These are phyloP conservation scores for Fagopyrum esculentum DNA, from an alignment of 148 eudicot genomes.

Conservation along the genomic window DNA sequence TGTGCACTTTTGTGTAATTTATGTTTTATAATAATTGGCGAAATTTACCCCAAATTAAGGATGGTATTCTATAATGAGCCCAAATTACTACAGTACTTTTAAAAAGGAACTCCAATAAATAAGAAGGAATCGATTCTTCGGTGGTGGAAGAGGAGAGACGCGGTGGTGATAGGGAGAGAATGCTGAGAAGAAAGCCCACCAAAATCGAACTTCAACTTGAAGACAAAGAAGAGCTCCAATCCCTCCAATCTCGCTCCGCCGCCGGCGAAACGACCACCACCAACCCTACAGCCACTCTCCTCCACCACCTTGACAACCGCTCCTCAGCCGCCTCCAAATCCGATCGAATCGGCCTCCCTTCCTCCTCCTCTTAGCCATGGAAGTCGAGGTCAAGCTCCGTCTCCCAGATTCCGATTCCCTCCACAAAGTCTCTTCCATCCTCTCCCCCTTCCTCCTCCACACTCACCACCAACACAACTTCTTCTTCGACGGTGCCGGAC, in stretches of 20 bases:
- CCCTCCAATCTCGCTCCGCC: constrained; percentile 48
- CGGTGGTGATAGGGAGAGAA: constrained; percentile 16
- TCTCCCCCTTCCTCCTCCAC: constrained; percentile 36
- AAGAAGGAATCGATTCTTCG: not conserved
- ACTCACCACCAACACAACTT: constrained; percentile 70
- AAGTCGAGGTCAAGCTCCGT: constrained; percentile 77
- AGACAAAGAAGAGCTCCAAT: constrained; percentile 78
- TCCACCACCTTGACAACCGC: constrained; percentile 61
- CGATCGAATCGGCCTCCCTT: constrained; percentile 52
- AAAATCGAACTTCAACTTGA: constrained; percentile 67
- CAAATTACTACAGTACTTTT: not conserved
- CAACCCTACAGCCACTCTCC: constrained; percentile 41
- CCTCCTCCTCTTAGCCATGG: constrained; percentile 41
- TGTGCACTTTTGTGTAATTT: too few species aligned
- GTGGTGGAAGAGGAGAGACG: not conserved
- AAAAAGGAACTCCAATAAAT: not conserved
- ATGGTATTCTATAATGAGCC: too few species aligned
- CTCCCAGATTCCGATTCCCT: constrained; percentile 41
- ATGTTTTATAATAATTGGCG: too few species aligned
- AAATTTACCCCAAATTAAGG: too few species aligned
- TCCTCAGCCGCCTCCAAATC: constrained; percentile 42
- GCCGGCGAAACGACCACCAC: constrained; percentile 17
- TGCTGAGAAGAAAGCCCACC: constrained; percentile 73
- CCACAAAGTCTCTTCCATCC: constrained; percentile 40
- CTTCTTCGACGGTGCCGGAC: constrained; percentile 62